phyloP scores from a whole-genome alignment of 2,329 filamentous ascomycete genomes.

The Talaromyces piceae region DNA sequence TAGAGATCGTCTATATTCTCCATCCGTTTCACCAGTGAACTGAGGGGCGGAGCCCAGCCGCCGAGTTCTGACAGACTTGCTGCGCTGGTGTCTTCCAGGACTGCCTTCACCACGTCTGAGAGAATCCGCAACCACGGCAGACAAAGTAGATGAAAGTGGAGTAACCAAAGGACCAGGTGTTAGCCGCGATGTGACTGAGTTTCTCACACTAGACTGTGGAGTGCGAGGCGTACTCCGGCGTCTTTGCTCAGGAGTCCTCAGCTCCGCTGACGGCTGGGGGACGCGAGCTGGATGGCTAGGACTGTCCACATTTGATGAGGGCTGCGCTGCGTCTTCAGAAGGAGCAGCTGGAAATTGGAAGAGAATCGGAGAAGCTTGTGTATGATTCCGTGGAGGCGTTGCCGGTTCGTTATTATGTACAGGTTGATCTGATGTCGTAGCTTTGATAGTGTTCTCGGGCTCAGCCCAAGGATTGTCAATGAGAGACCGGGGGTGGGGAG shows the following conservation, averaged over 20 bases:
- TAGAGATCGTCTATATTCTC: conserved; percentile 13
- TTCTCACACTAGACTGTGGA: conserved; percentile 33
- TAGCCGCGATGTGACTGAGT: conserved; percentile 46
- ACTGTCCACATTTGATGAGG: conserved; percentile 14
- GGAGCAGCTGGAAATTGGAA: conserved; percentile 35
- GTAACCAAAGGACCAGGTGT: conserved; percentile 53
- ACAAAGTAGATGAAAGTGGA: conserved; percentile 54
- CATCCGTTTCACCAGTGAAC: conserved; percentile 7
- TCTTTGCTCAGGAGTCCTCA: conserved; percentile 19
- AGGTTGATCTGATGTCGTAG: conserved; percentile 18
- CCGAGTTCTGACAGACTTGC: conserved; percentile 7
- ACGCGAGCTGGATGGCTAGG: conserved; percentile 1
- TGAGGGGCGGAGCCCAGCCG: conserved; percentile 5
- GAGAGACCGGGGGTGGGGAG: conserved; percentile 25
- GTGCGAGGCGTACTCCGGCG: conserved; percentile 27
- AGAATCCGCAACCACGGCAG: conserved; percentile 58
- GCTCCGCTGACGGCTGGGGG: conserved; percentile 8
- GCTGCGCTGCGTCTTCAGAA: conserved; percentile 16
- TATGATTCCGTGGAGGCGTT: conserved; percentile 18
- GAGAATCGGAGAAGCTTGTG: conserved; percentile 25
- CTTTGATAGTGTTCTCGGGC: conserved; percentile 12
- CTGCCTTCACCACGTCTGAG: conserved; percentile 50
- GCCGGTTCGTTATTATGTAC: conserved; percentile 15
- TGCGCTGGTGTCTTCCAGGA: conserved; percentile 26
- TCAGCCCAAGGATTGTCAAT: conserved; percentile 33